phyloP scores from a whole-genome alignment of 805 yeast genomes.

The Cyberlindnera petersonii region DNA sequence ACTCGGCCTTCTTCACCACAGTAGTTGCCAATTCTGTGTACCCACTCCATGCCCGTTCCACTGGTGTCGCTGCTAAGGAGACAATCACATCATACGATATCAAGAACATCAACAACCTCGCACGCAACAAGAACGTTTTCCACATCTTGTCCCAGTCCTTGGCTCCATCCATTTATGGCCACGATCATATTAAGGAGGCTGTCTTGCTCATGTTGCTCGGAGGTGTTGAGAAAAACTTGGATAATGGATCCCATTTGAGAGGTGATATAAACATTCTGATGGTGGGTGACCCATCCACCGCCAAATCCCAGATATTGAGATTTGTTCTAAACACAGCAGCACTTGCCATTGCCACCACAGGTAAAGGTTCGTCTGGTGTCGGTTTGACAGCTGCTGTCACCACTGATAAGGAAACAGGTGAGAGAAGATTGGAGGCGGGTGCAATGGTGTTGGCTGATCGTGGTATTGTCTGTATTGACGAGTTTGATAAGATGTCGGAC shows the following conservation, averaged over 20 bases:
- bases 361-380: slow-evolving; percentile 99
- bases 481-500: slow-evolving; percentile 97
- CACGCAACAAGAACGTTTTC: slow-evolving; percentile 69
- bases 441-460: slow-evolving; percentile 98
- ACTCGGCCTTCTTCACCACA: slow-evolving; percentile 76
- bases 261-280: slow-evolving; percentile 94
- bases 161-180: slow-evolving; percentile 96
- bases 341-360: slow-evolving; percentile 95
- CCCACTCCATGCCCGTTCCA: slow-evolving; percentile 81
- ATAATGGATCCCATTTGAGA: slow-evolving; percentile 93
- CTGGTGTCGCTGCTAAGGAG: slow-evolving; percentile 72
- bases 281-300: slow-evolving; percentile 99
- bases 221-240: slow-evolving; percentile 90
- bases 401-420: slow-evolving; percentile 94
- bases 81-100: slow-evolving; percentile 76
- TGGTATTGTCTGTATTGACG: slow-evolving; percentile 97
- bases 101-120: slow-evolving; percentile 75
- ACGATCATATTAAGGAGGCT: slow-evolving; percentile 86
- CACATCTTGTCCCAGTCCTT: slow-evolving; percentile 77
- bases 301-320: slow-evolving; percentile 92
- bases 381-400: slow-evolving; percentile 99
- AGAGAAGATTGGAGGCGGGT: slow-evolving; percentile 94
- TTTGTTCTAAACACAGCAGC: slow-evolving; percentile 94
- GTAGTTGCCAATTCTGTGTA: slow-evolving; percentile 86
- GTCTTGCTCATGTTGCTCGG: slow-evolving; percentile 87